Evolutionary conservation across 2,329 filamentous ascomycete genomes (phyloP).

Genomic region (Incumbomyces delicatus): DNA sequence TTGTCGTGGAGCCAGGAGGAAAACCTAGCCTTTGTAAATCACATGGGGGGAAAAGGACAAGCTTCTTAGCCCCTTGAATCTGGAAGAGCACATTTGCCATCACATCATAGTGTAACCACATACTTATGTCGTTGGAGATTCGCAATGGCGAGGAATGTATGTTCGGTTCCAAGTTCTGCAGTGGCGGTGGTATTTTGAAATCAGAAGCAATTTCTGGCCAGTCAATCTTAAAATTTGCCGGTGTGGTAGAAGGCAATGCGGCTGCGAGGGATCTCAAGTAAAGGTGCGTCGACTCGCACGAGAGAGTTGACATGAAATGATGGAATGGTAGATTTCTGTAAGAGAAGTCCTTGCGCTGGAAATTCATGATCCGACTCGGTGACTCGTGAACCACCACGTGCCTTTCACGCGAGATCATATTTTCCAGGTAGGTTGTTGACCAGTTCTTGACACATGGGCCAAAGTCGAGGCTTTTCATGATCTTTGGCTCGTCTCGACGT

Average conservation of each 20-base stretch:
- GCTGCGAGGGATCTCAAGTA: conserved; percentile 73
- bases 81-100: conserved; percentile 84
- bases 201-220: conserved; percentile 61
- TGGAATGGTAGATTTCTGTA: conserved; percentile 62
- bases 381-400: conserved; percentile 66
- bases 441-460: conserved; percentile 59
- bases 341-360: conserved; percentile 70
- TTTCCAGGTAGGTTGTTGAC: conserved; percentile 58
- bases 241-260: conserved; percentile 55
- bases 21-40: conserved; percentile 64
- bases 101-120: conserved; percentile 87
- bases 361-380: conserved; percentile 59
- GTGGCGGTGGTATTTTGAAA: conserved; percentile 56
- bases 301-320: conserved; percentile 46
- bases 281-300: conserved; percentile 50
- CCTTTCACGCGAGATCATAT: conserved; percentile 50
- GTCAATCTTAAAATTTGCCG: conserved; percentile 61
- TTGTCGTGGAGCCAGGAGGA: conserved; percentile 68
- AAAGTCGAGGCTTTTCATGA: conserved; percentile 57
- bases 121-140: conserved; percentile 67
- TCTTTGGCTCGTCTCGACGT: conserved; percentile 47
- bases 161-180: conserved; percentile 51
- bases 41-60: conserved; percentile 67
- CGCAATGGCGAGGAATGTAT: conserved; percentile 69
- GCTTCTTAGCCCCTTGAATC: conserved; percentile 57